Evolutionary conservation across 306 rosid species (phyloP).

Genomic region (Prunus davidiana): DNA sequence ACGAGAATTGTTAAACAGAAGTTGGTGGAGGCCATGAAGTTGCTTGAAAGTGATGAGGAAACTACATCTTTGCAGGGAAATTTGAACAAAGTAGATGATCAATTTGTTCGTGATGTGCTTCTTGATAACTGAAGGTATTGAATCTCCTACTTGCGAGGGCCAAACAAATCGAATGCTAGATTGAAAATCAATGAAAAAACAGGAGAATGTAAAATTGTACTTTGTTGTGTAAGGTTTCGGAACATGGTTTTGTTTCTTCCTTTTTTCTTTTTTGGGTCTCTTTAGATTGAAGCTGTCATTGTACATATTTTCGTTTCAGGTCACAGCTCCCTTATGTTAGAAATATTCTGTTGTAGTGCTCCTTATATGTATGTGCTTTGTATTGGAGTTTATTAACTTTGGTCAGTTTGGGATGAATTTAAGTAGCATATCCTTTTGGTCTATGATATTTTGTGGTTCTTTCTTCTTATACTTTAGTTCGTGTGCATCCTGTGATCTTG

Average conservation of each 20-base stretch:
- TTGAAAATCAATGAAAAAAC: background rate
- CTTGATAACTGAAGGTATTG: background rate
- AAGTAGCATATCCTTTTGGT: background rate
- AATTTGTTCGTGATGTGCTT: background rate
- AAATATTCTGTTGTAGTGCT: background rate
- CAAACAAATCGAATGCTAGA: too few species aligned
- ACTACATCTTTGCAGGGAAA: constrained; percentile 1
- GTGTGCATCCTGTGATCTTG: background rate
- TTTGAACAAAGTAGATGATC: constrained; percentile 5
- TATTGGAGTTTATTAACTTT: background rate
- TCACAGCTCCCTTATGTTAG: background rate
- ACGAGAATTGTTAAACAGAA: constrained; percentile 9
- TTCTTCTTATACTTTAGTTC: background rate
- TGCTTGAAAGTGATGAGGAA: constrained; percentile 13
- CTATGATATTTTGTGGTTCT: background rate
- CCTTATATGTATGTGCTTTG: background rate
- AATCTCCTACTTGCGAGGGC: background rate
- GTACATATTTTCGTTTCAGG: background rate
- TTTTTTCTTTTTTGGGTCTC: background rate
- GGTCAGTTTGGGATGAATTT: background rate
- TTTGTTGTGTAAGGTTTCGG: background rate
- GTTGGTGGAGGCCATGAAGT: constrained; percentile 12
- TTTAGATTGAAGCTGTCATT: background rate
- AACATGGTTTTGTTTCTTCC: background rate
- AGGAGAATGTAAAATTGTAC: background rate